Base-by-base conservation (phyloP, 2,329 filamentous ascomycete species). In the Paracamarosporium sp. region DNA sequence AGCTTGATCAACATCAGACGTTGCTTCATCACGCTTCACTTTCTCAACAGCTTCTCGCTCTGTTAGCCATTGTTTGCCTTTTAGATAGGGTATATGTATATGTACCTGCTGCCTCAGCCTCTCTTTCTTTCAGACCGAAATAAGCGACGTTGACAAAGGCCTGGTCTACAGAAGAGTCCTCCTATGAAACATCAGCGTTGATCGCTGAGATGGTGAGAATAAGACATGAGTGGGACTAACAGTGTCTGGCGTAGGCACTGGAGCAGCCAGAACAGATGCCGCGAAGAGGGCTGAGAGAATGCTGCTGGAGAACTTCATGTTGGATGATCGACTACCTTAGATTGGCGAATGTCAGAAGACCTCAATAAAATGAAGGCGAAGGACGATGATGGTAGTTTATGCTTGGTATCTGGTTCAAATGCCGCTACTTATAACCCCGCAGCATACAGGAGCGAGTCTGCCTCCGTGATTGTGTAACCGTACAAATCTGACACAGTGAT, bases 291-390 rank as follows among this genome's bases (percentile, higher is more conserved):
- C 43, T 30, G 43, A 22, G 6, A 46, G 25, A 17, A 46, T 22
- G 43, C 43, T 44, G 6, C n/a, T 50, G 17, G 22, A 50, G 24
- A 35, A 50, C 30, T 36, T 50, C 46, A 50, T 50, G 24, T 6
- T 50, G 46, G n/a, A 17, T 27, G 30, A 20, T 12, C 6, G 17
- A 50, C 11, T 15, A 8, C 13, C 17, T 50, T 24, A 12, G 11
- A 11, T 36, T 24, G 25, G 43, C 17, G n/a, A 20, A 20, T 9
- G 43, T 11, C 11, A 15, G 33, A 36, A 7, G 20, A 11, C 22
- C 46, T 36, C 9, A 12, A 25, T 17, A 15, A 4, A 12, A 36
- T 4, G 27, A 27, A 35, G 7, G n/a, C 36, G 31, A 48, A 48
- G 45, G 30, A 30, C n/a, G 6, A 17, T 22, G n/a, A n/a, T n/a